Conservation (phyloP, 768 basidiomycete genomes). For the Podaxis sp. region DNA sequence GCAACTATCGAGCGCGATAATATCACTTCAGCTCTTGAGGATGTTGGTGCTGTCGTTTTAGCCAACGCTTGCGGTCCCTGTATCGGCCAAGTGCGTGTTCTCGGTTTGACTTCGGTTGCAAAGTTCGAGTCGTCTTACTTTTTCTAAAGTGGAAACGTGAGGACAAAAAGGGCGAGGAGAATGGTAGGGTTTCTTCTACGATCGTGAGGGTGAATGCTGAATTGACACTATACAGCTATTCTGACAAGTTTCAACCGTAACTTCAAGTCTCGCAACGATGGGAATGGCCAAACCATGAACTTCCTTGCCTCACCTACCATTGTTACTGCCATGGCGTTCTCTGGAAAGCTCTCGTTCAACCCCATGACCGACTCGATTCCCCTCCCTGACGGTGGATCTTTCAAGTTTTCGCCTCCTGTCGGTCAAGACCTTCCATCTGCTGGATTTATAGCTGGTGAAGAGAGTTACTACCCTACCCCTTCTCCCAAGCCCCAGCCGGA, state of each 20-base stretch:
- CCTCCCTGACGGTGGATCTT: slow-evolving; percentile 68
- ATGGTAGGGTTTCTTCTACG: slow-evolving; percentile 52
- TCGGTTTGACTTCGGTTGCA: not conserved
- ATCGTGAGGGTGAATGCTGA: not conserved
- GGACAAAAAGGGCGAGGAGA: slow-evolving; percentile 85
- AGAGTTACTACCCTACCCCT: slow-evolving; percentile 76
- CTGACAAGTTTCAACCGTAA: slow-evolving; percentile 95
- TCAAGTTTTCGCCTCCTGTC: slow-evolving; percentile 82
- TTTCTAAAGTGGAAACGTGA: slow-evolving; percentile 82
- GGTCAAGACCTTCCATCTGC: slow-evolving; percentile 82
- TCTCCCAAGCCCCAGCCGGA: slow-evolving; percentile 74
- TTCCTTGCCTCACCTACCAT: slow-evolving; percentile 97
- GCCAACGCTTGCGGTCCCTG: slow-evolving; percentile 99
- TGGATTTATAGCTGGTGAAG: slow-evolving; percentile 79
- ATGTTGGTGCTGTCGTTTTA: slow-evolving; percentile 90
- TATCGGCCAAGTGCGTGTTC: slow-evolving; percentile 78
- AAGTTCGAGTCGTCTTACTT: slow-evolving; percentile 8
- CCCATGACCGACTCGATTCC: slow-evolving; percentile 76
- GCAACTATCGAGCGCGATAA: slow-evolving; percentile 97
- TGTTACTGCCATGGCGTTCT: slow-evolving; percentile 97
- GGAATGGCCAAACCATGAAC: slow-evolving; percentile 93
- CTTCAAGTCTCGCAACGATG: slow-evolving; percentile 93
- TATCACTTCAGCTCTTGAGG: slow-evolving; percentile 76
- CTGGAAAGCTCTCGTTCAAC: slow-evolving; percentile 92
- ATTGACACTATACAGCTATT: slow-evolving; percentile 60